Evolutionary conservation across 768 basidiomycete species (phyloP).

Genomic region (Pisolithus tinctorius): DNA sequence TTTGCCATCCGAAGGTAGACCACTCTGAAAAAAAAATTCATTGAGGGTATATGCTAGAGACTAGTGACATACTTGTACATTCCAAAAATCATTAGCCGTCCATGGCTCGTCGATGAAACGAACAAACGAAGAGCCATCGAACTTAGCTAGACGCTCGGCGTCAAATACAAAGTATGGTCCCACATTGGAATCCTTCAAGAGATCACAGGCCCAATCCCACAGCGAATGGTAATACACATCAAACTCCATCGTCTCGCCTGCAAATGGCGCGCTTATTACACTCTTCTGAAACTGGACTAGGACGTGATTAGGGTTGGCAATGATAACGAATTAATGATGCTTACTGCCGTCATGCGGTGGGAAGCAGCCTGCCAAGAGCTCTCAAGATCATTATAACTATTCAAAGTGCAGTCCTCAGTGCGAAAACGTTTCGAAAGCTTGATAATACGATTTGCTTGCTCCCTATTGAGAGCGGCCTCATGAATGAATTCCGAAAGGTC

Average conservation of each 20-base stretch:
- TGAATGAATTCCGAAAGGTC: too few species aligned
- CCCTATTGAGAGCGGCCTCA: too few species aligned
- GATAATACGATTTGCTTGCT: neutral
- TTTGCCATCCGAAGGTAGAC: slow-evolving; percentile 10
- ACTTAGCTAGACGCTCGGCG: slow-evolving; percentile 24
- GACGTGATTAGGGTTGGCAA: slow-evolving; percentile 7
- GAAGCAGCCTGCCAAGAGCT: slow-evolving; percentile 1
- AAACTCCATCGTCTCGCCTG: too few species aligned
- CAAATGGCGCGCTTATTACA: too few species aligned
- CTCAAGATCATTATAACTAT: neutral
- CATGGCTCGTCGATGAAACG: slow-evolving; percentile 26
- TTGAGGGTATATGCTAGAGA: neutral
- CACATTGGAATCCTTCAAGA: slow-evolving; percentile 13
- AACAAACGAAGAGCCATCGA: slow-evolving; percentile 9
- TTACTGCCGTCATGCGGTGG: slow-evolving; percentile 1
- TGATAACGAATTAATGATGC: neutral
- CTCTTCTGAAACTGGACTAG: neutral
- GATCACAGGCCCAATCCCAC: neutral
- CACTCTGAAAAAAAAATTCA: neutral
- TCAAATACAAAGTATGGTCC: slow-evolving; percentile 25
- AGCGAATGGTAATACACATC: too few species aligned
- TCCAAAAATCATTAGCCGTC: slow-evolving; percentile 31
- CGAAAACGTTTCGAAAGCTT: neutral
- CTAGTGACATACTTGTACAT: slow-evolving; percentile 25
- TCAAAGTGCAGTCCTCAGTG: slow-evolving; percentile 2